Conservation (phyloP, 345 rosid species). For the Eucalyptus albens region DNA sequence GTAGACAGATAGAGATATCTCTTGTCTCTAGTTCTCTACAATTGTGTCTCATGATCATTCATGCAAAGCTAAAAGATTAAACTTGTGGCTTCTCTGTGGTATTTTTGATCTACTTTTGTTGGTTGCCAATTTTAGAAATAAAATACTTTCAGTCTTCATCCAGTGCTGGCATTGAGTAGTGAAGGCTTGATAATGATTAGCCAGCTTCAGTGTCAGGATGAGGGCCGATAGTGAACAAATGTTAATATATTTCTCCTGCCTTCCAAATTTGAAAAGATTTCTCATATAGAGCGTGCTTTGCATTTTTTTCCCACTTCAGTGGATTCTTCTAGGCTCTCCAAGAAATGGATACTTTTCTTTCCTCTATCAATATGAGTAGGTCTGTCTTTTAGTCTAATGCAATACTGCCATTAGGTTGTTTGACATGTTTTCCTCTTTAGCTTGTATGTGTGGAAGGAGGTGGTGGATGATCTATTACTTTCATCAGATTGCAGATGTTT, state of each 20-base stretch:
- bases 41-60: neutral
- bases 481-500: slow-evolving; percentile 88
- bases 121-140: neutral
- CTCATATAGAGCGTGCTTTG: neutral
- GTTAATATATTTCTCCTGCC: neutral
- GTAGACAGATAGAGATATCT: neutral
- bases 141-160: neutral
- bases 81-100: neutral
- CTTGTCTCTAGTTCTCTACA: neutral
- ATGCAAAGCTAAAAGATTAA: neutral
- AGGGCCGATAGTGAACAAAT: neutral
- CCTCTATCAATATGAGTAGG: neutral
- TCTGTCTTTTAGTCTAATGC: neutral
- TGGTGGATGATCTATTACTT: neutral
- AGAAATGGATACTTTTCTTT: neutral
- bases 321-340: neutral
- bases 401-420: neutral
- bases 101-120: neutral
- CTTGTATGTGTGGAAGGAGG: neutral
- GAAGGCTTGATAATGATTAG: neutral
- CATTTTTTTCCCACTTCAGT: neutral
- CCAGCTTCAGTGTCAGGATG: neutral
- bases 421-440: neutral
- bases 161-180: neutral
- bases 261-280: neutral